phyloP scores from a whole-genome alignment of 768 basidiomycete species.

The Lyophyllum semitale region DNA sequence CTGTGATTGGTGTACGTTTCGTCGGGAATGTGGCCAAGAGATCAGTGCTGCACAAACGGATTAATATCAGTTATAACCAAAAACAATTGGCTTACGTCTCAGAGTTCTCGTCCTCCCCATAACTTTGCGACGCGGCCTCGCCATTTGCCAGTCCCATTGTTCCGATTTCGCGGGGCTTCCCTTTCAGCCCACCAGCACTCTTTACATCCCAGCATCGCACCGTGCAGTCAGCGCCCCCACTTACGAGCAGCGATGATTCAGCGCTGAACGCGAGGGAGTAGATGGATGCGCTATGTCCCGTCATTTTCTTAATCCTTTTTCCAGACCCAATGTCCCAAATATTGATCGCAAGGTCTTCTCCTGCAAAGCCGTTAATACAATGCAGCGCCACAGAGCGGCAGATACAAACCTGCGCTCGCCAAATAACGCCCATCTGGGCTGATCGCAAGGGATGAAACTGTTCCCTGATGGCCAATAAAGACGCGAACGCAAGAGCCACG shows the following conservation, averaged over 20 bases:
- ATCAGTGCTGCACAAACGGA: slow-evolving; percentile 59
- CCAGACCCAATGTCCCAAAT: slow-evolving; percentile 98
- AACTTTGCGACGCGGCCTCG: slow-evolving; percentile 26
- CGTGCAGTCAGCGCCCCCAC: slow-evolving; percentile 92
- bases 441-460: slow-evolving; percentile 82
- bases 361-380: slow-evolving; percentile 33
- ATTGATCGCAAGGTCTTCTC: slow-evolving; percentile 91
- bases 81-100: slow-evolving; percentile 65
- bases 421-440: slow-evolving; percentile 94
- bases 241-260: slow-evolving; percentile 88
- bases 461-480: slow-evolving; percentile 93
- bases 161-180: slow-evolving; percentile 62
- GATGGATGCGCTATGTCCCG: slow-evolving; percentile 86
- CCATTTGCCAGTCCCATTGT: slow-evolving; percentile 19
- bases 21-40: slow-evolving; percentile 91
- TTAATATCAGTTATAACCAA: slow-evolving; percentile 10
- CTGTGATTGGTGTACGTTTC: slow-evolving; percentile 90
- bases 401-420: slow-evolving; percentile 74
- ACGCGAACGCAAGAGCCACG: slow-evolving; percentile 91
- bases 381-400: slow-evolving; percentile 1
- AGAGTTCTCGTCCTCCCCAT: slow-evolving; percentile 55
- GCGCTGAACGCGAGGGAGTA: slow-evolving; percentile 91
- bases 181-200: slow-evolving; percentile 62
- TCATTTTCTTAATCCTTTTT: slow-evolving; percentile 94
- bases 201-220: slow-evolving; percentile 99